Evolutionary conservation across 2,329 filamentous ascomycete species (phyloP), one percentile per base, ranked within the genome.

Genomic region (Neophaeococcomyces aloes): DNA sequence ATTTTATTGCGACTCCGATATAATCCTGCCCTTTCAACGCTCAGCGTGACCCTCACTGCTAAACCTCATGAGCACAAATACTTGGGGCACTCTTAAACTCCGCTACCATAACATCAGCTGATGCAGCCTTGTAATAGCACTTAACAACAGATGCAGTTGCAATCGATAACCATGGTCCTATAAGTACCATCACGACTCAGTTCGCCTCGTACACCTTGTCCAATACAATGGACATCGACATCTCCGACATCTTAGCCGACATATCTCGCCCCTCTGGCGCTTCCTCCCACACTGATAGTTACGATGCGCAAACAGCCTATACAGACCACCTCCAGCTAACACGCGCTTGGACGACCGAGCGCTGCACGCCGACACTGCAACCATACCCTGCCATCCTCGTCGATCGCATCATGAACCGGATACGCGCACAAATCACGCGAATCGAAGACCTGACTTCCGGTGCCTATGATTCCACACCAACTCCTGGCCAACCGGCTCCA

Each of bases 341-440:
- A 54, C 82, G 89, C 57, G 83, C 81, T 56, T 98, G 89, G 89
- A 78, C 95, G 34, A 86, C 89, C 33, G 93, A 98, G 64, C 79
- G 91, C 54, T 85, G 83, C 45, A 81, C 86, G 34, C 86, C 89
- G 2, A 88, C 95, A 64, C 71, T 98, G n/a, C 70, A 96, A 30
- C 76, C 80, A 65, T 96, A 79, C 65, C 74, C 81, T 3, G 76
- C 78, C 29, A 76, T 76, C 14, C 70, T 96, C 46, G 84, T 98
- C 60, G 83, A 91, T 52, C 78, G 89, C 51, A 76, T 91, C 56
- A 83, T 87, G 65, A 75, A 78, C 48, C 75, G 80, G 47, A 77
- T 86, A 51, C 77, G 79, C 54, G 19, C 36, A 4, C 48, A 71
- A 63, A 83, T 84, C 57, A 75, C 80, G 62, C 74, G 71, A 53